Evolutionary conservation across 306 rosid genomes (phyloP), one percentile per base, ranked within the genome.

Genomic region (Prunus dulcis): DNA sequence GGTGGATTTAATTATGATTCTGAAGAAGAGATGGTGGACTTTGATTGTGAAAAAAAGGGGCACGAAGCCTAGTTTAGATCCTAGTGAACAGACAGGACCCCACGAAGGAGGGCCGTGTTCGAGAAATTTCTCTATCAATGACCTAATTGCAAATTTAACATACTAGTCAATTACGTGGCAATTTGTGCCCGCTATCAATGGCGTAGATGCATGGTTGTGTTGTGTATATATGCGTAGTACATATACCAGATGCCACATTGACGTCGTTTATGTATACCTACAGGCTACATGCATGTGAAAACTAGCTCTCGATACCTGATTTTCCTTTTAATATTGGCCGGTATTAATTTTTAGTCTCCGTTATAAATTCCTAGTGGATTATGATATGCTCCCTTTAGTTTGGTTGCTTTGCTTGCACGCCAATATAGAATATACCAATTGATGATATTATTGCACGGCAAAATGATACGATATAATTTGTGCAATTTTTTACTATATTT

Each of bases 121-220:
- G 41, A 49, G 17, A 18, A 47, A 12, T 75, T 55, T 62, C 14
- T 11, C 2, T 3, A 15, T 7, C 13, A 52, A 6, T 14, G 78
- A 70, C 76, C 41, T 47, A 57, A 14, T 19, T 6, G 1, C 17
- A 15, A 43, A 25, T 34, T 45, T 46, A 52, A 66, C 64, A 32
- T 28, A 72, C 62, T 2, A 75, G 81, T 73, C 73, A 67, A 78
- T 47, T 30, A 65, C 5, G 69, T 17, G 27, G 69, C 69, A 34
- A 34, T 25, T 20, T 50, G 9, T 51, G 72, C 57, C 93, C 90
- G 87, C 82, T 64, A 82, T 89, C 79, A 78, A 71, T 68, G 90
- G 85, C 87, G 87, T 53, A 74, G 62, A 46, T 6, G 28, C 68
- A 18, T 78, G 73, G 63, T 9, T 74, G 13, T 9, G 27, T 60